Base-by-base conservation (phyloP, 345 rosid species). In the Eutrema japonicum region DNA sequence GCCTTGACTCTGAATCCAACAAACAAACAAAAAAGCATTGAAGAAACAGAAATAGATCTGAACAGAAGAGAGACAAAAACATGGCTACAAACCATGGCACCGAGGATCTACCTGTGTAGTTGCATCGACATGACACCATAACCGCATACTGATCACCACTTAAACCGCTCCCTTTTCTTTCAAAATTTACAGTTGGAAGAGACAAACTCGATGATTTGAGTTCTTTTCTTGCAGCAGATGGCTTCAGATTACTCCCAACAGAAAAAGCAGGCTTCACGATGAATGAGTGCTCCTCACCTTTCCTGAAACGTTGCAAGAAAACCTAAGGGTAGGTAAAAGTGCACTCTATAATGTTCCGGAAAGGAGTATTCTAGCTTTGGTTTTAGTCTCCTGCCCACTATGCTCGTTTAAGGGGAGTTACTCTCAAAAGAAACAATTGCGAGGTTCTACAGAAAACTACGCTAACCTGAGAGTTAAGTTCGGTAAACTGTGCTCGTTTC, bases 201-300 rank as follows among this genome's bases (percentile, higher is more conserved):
- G 61, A 76, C 75, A 78, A 73, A 77, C 73, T 72, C 46, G 91
- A 81, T 4, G 82, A 75, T 14, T 47, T 81, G 58, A 86, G 77
- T 66, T 68, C 75, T 78, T 68, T 77, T 73, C 68, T 85, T 79
- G 84, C 85, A 67, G 83, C 72, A 22, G 80, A 81, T 52, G 78
- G 81, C 79, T 82, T 87, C 46, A 74, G 72, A 79, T 83, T 83
- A 75, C 83, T 89, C 80, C 84, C 84, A 67, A 78, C 71, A 35
- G 92, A 82, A 80, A 83, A 82, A 1, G 83, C 86, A 50, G 96
- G 97, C 79, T 88, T 96, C 73, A 96, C 84, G 29, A 96, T 88
- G 79, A 96, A 96, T 45, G 99, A 92, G 77, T 92, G 99, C 77
- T 90, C 98, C 80, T 92, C 99, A 77, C 97, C 93, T 80, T 83